Percentiles rank a stretch among this genome's conserved stretches.
phyloP scores from a whole-genome alignment of 140 eudicot genomes.

The Erigeron philadelphicus region DNA sequence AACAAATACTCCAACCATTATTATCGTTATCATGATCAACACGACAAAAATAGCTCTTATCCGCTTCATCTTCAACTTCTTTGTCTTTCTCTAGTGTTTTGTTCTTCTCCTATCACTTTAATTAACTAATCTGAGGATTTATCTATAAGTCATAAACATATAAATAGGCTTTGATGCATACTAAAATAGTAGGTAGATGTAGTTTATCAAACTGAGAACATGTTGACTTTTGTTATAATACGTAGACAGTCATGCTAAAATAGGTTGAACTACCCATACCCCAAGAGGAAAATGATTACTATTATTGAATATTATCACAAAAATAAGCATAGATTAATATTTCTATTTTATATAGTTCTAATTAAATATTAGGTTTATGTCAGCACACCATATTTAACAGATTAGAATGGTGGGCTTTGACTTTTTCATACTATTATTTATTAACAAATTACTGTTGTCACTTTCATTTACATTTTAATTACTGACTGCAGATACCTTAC shows the following conservation, averaged over 20 bases:
- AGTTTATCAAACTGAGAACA: constrained; percentile 37
- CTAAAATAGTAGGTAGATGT: constrained; percentile 23
- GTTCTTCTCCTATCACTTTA: not conserved
- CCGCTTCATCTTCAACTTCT: constrained; percentile 16
- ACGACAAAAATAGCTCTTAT: constrained; percentile 6
- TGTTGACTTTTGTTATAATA: constrained; percentile 21
- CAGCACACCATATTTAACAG: not conserved
- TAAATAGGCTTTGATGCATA: constrained; percentile 25
- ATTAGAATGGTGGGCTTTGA: not conserved
- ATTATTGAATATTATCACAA: constrained; percentile 7
- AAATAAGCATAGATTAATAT: too few species aligned
- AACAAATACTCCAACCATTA: constrained; percentile 9
- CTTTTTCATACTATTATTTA: not conserved
- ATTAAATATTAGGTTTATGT: not conserved
- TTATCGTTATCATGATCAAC: constrained; percentile 14
- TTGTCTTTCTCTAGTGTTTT: not conserved
- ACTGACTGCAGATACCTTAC: constrained; percentile 53
- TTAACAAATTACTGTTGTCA: not conserved
- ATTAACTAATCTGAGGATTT: constrained; percentile 6
- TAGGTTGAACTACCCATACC: constrained; percentile 32
- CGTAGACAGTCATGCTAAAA: constrained; percentile 22
- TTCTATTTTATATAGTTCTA: too few species aligned
- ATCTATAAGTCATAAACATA: not conserved
- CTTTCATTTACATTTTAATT: constrained; percentile 15
- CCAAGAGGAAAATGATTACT: constrained; percentile 2